Conservation (phyloP, 352 stramenopile genomes). For the Albugo laibachii region DNA sequence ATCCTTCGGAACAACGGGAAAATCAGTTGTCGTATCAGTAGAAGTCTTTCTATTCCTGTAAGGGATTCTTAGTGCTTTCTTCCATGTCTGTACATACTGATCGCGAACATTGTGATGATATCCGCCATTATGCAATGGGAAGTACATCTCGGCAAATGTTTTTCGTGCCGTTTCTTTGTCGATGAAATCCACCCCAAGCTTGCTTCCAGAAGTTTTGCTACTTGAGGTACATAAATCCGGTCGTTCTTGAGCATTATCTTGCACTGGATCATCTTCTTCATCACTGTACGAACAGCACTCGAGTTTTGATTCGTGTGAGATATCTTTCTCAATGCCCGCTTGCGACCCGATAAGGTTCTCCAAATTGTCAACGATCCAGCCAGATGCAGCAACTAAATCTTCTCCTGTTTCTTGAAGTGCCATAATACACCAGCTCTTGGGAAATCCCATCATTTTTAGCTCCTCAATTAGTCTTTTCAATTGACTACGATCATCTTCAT, state of each 20-base stretch:
- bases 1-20: too few species aligned
- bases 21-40: too few species aligned
- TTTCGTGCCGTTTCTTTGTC: slow-evolving; percentile 70
- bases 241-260: slow-evolving; percentile 4
- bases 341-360: slow-evolving; percentile 79
- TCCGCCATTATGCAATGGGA: slow-evolving; percentile 63
- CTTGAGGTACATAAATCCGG: slow-evolving; percentile 3
- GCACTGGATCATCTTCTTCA: slow-evolving; percentile 35
- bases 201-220: not conserved
- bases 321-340: slow-evolving; percentile 47
- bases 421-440: slow-evolving; percentile 81
- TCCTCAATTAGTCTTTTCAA: slow-evolving; percentile 56
- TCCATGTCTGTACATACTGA: not conserved
- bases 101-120: slow-evolving; percentile 27
- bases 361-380: slow-evolving; percentile 88
- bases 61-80: not conserved
- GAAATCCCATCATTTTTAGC: slow-evolving; percentile 85
- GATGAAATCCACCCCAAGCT: slow-evolving; percentile 10
- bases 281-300: slow-evolving; percentile 25
- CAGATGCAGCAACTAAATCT: slow-evolving; percentile 77
- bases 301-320: slow-evolving; percentile 16
- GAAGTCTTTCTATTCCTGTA: not conserved
- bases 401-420: slow-evolving; percentile 82
- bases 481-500: slow-evolving; percentile 4
- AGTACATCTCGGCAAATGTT: slow-evolving; percentile 75